Evolutionary conservation across 2,329 filamentous ascomycete genomes (phyloP).

Genomic region (Penicillium brevicompactum): DNA sequence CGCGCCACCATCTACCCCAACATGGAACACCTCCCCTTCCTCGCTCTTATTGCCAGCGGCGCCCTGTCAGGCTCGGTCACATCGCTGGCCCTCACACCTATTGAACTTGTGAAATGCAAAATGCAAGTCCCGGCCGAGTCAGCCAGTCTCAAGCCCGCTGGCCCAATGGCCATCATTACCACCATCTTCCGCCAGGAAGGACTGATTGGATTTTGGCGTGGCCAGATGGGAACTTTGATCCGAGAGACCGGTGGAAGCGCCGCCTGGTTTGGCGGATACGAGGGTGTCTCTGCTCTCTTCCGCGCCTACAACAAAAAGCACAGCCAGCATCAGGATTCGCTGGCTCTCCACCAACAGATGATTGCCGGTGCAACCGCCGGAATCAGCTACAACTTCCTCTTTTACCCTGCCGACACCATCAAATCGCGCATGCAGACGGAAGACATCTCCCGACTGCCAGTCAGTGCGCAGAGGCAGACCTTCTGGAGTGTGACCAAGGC

Average conservation of each 20-base stretch:
- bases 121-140: conserved; percentile 73
- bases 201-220: conserved; percentile 87
- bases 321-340: conserved; percentile 47
- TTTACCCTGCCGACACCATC: conserved; percentile 96
- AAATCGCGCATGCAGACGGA: conserved; percentile 96
- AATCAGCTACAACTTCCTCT: conserved; percentile 93
- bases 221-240: conserved; percentile 89
- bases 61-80: conserved; percentile 87
- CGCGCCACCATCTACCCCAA: conserved; percentile 64
- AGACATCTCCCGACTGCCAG: conserved; percentile 53
- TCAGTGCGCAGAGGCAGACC: conserved; percentile 58
- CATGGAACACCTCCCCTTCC: conserved; percentile 67
- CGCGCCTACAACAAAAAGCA: conserved; percentile 48
- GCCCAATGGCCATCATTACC: conserved; percentile 70
- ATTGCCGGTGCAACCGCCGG: conserved; percentile 84
- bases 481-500: conserved; percentile 73
- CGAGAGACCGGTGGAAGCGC: conserved; percentile 91
- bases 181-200: conserved; percentile 83
- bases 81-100: conserved; percentile 86
- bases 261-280: conserved; percentile 93
- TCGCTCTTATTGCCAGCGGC: conserved; percentile 75
- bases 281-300: conserved; percentile 74
- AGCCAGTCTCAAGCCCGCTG: conserved; percentile 51
- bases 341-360: conserved; percentile 86
- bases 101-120: conserved; percentile 97